Evolutionary conservation across 2,329 filamentous ascomycete species (phyloP).

Genomic region (Dichotomopilus funicola): DNA sequence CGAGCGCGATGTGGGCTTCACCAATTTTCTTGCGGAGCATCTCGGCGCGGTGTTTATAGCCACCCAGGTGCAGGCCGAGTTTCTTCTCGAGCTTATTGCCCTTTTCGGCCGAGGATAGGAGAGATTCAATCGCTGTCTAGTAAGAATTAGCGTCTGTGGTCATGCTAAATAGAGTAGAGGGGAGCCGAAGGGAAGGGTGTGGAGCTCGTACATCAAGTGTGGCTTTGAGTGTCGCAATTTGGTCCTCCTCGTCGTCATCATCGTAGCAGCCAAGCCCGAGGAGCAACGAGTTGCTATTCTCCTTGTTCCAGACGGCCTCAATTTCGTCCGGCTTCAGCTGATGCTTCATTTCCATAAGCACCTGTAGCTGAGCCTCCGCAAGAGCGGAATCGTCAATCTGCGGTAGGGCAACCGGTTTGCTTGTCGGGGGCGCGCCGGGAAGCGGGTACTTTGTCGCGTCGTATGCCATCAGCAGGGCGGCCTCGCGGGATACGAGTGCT

Average conservation of each 20-base stretch:
- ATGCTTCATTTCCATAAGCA: constrained; percentile 62
- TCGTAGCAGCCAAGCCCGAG: constrained; percentile 76
- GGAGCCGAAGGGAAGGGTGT: constrained; percentile 11
- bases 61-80: constrained; percentile 76
- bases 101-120: constrained; percentile 67
- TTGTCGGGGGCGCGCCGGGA: constrained; percentile 55
- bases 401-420: constrained; percentile 53
- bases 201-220: constrained; percentile 62
- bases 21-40: constrained; percentile 71
- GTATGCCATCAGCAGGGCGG: constrained; percentile 70
- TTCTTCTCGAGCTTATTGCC: constrained; percentile 92
- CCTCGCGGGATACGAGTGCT: constrained; percentile 67
- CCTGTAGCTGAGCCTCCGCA: constrained; percentile 67
- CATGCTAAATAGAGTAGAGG: neutral
- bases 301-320: constrained; percentile 46
- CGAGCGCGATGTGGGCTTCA: constrained; percentile 67
- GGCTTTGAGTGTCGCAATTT: constrained; percentile 54
- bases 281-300: constrained; percentile 52
- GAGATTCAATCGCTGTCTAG: constrained; percentile 63
- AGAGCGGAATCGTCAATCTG: constrained; percentile 65
- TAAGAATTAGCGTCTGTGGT: constrained; percentile 7
- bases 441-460: constrained; percentile 72
- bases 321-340: constrained; percentile 45
- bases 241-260: constrained; percentile 67
- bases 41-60: constrained; percentile 82